Evolutionary conservation across 345 rosid species (phyloP).

Genomic region (Odontarrhena argentea): DNA sequence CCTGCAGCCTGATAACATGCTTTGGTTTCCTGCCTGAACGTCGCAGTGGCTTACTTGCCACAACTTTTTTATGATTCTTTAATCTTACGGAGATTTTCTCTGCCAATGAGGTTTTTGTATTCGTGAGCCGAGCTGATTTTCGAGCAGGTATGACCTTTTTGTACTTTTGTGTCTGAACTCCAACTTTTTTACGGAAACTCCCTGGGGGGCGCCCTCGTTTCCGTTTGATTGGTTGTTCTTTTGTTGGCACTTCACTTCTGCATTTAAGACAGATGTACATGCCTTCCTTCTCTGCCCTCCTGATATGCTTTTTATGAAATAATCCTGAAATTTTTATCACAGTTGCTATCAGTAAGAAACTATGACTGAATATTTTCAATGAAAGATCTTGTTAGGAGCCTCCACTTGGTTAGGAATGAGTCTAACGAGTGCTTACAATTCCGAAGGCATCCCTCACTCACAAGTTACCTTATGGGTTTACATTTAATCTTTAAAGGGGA

Average conservation of each 20-base stretch:
- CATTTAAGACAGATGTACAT: slow-evolving; percentile 68
- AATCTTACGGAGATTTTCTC: slow-evolving; percentile 44
- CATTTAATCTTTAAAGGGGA: slow-evolving; percentile 12
- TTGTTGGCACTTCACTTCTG: slow-evolving; percentile 47
- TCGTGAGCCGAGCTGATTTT: slow-evolving; percentile 41
- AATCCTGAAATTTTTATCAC: slow-evolving; percentile 56
- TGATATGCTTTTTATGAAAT: slow-evolving; percentile 80
- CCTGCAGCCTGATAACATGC: slow-evolving; percentile 45
- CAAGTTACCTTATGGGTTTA: slow-evolving; percentile 8
- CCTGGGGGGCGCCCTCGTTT: slow-evolving; percentile 45
- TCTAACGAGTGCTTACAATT: slow-evolving; percentile 24
- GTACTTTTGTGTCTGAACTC: slow-evolving; percentile 45
- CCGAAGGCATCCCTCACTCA: slow-evolving; percentile 19
- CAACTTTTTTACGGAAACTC: slow-evolving; percentile 45
- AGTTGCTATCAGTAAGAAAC: slow-evolving; percentile 3
- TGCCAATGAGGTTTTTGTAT: slow-evolving; percentile 41
- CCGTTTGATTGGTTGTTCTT: slow-evolving; percentile 37
- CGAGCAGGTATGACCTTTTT: slow-evolving; percentile 43
- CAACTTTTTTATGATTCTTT: slow-evolving; percentile 53
- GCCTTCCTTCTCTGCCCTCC: slow-evolving; percentile 59
- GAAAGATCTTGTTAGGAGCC: slow-evolving; percentile 15
- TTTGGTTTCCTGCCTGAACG: slow-evolving; percentile 77
- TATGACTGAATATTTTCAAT: not conserved
- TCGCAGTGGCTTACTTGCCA: slow-evolving; percentile 65
- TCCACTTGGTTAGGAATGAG: slow-evolving; percentile 7